These are phyloP conservation scores for Solanum neorickii DNA, from an alignment of 257 asterid genomes.

Conservation along the genomic window DNA sequence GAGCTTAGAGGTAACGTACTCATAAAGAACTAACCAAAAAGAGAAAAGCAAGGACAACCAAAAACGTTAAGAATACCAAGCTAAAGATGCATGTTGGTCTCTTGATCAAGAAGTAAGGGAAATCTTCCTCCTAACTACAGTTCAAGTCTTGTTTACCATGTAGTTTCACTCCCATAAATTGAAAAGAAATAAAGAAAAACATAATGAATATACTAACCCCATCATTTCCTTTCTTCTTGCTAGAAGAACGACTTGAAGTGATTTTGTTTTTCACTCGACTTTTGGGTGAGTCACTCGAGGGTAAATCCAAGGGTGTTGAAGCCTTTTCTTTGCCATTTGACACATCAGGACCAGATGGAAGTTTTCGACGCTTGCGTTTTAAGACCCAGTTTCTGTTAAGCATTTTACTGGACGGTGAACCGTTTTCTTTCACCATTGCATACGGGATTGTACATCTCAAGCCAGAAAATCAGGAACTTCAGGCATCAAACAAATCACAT, in stretches of 20 bases:
- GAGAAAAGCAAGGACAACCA: not conserved
- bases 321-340: slow-evolving; percentile 24
- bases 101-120: not conserved
- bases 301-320: slow-evolving; percentile 28
- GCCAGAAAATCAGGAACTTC: slow-evolving; percentile 2
- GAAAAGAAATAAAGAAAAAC: not conserved
- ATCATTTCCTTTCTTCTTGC: slow-evolving; percentile 76
- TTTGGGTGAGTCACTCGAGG: slow-evolving; percentile 20
- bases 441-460: slow-evolving; percentile 11
- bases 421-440: slow-evolving; percentile 41
- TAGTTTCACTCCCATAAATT: not conserved
- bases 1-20: not conserved
- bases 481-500: not conserved
- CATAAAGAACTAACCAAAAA: not conserved
- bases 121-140: not conserved
- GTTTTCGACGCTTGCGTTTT: slow-evolving; percentile 62
- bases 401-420: slow-evolving; percentile 32
- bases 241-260: slow-evolving; percentile 18
- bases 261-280: slow-evolving; percentile 25
- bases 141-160: not conserved
- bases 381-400: slow-evolving; percentile 58
- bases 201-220: slow-evolving; percentile 44
- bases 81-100: not conserved
- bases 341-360: slow-evolving; percentile 37
- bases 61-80: not conserved